Conservation (phyloP, 2,329 filamentous ascomycete species). For the Talaromyces sp. region DNA sequence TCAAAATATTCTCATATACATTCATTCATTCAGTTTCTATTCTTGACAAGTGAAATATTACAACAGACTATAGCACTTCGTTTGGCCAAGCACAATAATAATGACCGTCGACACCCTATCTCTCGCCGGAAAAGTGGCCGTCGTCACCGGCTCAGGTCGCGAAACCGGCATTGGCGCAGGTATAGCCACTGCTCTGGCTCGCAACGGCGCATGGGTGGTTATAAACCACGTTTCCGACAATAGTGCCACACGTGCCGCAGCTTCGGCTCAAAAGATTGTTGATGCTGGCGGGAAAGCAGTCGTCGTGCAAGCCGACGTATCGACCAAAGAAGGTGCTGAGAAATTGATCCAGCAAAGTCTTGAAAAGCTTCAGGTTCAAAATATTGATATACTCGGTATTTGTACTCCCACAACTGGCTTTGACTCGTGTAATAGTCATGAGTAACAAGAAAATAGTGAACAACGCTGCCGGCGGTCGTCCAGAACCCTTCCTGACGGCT, state of each 20-base stretch:
- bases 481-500: conserved; percentile 8
- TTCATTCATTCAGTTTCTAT: background rate
- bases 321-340: conserved; percentile 12
- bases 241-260: conserved; percentile 13
- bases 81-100: background rate
- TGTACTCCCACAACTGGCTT: background rate
- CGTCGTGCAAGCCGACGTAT: conserved; percentile 17
- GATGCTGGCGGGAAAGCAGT: conserved; percentile 12
- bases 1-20: background rate
- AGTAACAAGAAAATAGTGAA: conserved; percentile 14
- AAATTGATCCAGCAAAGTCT: conserved; percentile 12
- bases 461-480: conserved; percentile 13
- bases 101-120: conserved; percentile 19
- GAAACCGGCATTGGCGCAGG: conserved; percentile 30
- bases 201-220: conserved; percentile 20
- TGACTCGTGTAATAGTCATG: background rate
- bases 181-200: conserved; percentile 25
- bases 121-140: conserved; percentile 29
- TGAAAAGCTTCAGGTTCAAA: conserved; percentile 9
- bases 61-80: background rate
- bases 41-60: background rate
- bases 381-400: conserved; percentile 20
- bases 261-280: conserved; percentile 12
- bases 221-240: conserved; percentile 21
- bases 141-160: conserved; percentile 32